phyloP scores from a whole-genome alignment of 2,329 filamentous ascomycete species.

The Colletotrichum sp. region DNA sequence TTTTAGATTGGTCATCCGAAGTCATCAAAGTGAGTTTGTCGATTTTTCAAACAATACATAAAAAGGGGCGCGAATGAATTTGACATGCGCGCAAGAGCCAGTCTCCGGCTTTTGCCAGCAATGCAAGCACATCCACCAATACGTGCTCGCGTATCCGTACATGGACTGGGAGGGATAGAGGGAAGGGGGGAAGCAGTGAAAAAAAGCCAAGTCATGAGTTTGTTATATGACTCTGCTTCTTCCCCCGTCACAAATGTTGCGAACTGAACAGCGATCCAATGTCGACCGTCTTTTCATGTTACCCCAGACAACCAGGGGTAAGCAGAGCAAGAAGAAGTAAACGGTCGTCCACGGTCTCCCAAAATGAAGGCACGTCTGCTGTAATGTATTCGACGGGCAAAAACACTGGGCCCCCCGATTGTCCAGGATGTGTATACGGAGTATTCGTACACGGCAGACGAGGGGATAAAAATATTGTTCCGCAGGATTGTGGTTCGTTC shows the following conservation, averaged over 20 bases:
- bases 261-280: not conserved
- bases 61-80: not conserved
- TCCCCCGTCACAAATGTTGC: not conserved
- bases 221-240: not conserved
- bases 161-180: not conserved
- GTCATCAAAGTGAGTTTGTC: not conserved
- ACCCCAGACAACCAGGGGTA: not conserved
- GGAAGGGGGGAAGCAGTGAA: not conserved
- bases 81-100: not conserved
- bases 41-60: not conserved
- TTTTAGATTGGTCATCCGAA: not conserved
- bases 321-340: not conserved
- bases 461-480: not conserved
- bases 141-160: not conserved
- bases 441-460: not conserved
- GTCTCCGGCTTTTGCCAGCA: not conserved
- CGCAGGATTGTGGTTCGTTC: not conserved
- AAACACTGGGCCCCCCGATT: not conserved
- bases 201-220: not conserved
- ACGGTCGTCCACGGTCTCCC: not conserved
- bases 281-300: conserved; percentile 9
- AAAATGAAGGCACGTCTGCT: not conserved
- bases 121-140: not conserved
- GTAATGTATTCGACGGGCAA: conserved; percentile 4
- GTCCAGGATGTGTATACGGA: not conserved